Evolutionary conservation across 2,329 filamentous ascomycete genomes (phyloP).

Genomic region (Gnomoniopsis sp.): DNA sequence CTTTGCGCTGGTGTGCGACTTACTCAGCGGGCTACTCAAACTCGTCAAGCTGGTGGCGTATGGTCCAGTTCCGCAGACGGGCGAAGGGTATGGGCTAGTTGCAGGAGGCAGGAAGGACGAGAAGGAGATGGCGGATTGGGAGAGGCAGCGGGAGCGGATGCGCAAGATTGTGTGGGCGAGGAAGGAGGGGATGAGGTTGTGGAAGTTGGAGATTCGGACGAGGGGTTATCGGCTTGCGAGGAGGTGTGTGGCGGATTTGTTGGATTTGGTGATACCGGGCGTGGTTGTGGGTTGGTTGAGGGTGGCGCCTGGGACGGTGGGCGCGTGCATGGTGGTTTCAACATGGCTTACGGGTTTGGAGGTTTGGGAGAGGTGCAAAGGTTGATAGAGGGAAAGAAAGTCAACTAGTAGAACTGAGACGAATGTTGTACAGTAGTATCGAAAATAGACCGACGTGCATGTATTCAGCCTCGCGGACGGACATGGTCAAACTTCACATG

Average conservation of each 20-base stretch:
- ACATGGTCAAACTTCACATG: no score
- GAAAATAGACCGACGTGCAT: no score
- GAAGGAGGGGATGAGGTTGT: slow-evolving; percentile 30
- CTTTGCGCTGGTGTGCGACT: slow-evolving; percentile 52
- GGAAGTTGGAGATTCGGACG: slow-evolving; percentile 27
- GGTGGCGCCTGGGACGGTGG: slow-evolving; percentile 49
- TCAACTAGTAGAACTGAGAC: no score
- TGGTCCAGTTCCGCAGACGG: slow-evolving; percentile 31
- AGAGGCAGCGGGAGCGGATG: slow-evolving; percentile 34
- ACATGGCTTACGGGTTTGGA: slow-evolving; percentile 58
- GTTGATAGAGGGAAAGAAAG: no score
- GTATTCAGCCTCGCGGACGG: no score
- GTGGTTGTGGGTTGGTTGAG: slow-evolving; percentile 58
- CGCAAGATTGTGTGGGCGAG: slow-evolving; percentile 30
- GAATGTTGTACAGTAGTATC: no score
- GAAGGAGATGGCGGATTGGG: slow-evolving; percentile 16
- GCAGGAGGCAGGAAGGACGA: slow-evolving; percentile 23
- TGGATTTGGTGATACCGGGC: slow-evolving; percentile 63
- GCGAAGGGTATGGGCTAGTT: slow-evolving; percentile 25
- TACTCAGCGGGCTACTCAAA: slow-evolving; percentile 39
- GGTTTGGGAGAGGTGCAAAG: slow-evolving; percentile 56
- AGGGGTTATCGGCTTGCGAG: slow-evolving; percentile 37
- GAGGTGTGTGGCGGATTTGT: slow-evolving; percentile 50
- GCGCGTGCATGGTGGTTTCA: slow-evolving; percentile 56
- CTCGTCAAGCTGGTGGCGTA: slow-evolving; percentile 35